These are phyloP conservation scores for Nannochloris sp. DNA, from an alignment of 139 green algal species.

Conservation along the genomic window DNA sequence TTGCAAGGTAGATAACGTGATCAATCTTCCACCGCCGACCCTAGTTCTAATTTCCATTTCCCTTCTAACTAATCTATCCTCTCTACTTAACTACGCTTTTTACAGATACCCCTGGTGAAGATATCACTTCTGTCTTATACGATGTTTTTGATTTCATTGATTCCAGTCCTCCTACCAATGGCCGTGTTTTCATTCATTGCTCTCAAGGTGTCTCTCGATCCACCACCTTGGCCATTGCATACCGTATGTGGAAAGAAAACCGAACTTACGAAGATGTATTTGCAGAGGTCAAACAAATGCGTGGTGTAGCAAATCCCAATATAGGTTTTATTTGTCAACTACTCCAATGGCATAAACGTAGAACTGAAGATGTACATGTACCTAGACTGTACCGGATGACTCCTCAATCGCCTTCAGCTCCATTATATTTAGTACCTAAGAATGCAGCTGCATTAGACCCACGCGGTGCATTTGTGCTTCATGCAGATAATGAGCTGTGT, in stretches of 20 bases:
- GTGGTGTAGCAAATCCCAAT: conserved; percentile 89
- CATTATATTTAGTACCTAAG: conserved; percentile 53
- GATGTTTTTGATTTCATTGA: conserved; percentile 96
- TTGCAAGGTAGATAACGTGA: conserved; percentile 83
- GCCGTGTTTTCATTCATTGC: conserved; percentile 85
- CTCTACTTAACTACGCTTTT: background rate
- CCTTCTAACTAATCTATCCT: background rate
- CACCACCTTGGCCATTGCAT: conserved; percentile 81
- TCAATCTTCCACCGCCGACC: background rate
- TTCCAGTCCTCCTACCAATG: conserved; percentile 14
- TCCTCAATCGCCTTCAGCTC: conserved; percentile 55
- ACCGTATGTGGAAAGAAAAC: conserved; percentile 83
- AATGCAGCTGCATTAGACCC: conserved; percentile 37
- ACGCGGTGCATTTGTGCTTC: conserved; percentile 54
- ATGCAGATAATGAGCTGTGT: conserved; percentile 18
- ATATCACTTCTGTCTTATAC: conserved; percentile 89
- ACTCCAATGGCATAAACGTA: conserved; percentile 83
- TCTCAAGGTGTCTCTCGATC: conserved; percentile 87
- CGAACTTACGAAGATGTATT: conserved; percentile 79
- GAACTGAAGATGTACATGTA: background rate
- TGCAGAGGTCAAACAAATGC: conserved; percentile 60
- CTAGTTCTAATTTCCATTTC: background rate
- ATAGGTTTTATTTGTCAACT: conserved; percentile 88
- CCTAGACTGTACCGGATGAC: conserved; percentile 65
- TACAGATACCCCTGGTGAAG: conserved; percentile 79